These are phyloP conservation scores for Neospermospora avenae DNA, from an alignment of 2,329 filamentous ascomycete genomes.

Conservation along the genomic window DNA sequence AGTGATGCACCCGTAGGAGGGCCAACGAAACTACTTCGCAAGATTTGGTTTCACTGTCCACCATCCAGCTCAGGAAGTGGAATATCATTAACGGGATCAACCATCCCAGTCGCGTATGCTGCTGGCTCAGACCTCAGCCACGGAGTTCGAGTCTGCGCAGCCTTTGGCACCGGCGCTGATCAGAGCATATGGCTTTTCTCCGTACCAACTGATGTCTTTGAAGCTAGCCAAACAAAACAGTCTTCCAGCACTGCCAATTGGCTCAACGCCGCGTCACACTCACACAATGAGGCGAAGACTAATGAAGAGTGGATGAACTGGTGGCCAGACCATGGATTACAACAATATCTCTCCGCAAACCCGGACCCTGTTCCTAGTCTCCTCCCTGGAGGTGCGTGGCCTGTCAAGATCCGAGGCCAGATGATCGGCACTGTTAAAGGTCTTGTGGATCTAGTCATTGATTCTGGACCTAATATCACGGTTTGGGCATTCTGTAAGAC, in stretches of 20 bases:
- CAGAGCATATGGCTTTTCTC: conserved; percentile 56
- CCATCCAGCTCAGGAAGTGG: conserved; percentile 8
- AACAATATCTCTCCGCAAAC: conserved; percentile 36
- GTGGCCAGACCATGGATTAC: conserved; percentile 38
- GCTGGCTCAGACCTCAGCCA: conserved; percentile 53
- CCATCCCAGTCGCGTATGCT: conserved; percentile 50
- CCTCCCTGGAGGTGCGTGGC: conserved; percentile 40
- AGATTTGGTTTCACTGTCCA: conserved; percentile 48
- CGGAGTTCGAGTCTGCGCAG: conserved; percentile 57
- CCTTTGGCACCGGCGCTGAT: conserved; percentile 45
- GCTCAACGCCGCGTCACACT: conserved; percentile 7
- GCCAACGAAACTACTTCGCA: conserved; percentile 54
- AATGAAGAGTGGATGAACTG: conserved; percentile 37
- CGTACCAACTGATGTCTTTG: conserved; percentile 55
- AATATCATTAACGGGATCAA: neutral
- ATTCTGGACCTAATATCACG: conserved; percentile 42
- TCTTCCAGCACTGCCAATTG: conserved; percentile 10
- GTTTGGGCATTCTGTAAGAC: conserved; percentile 45
- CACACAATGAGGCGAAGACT: conserved; percentile 16
- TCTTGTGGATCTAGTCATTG: conserved; percentile 49
- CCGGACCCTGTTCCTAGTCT: conserved; percentile 20
- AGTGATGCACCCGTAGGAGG: conserved; percentile 55
- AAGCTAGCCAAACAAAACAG: conserved; percentile 32
- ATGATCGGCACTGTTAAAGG: conserved; percentile 44
- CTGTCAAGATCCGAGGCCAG: conserved; percentile 47